Evolutionary conservation across 257 asterid species (phyloP).

Genomic region (Capsicum rhomboideum): DNA sequence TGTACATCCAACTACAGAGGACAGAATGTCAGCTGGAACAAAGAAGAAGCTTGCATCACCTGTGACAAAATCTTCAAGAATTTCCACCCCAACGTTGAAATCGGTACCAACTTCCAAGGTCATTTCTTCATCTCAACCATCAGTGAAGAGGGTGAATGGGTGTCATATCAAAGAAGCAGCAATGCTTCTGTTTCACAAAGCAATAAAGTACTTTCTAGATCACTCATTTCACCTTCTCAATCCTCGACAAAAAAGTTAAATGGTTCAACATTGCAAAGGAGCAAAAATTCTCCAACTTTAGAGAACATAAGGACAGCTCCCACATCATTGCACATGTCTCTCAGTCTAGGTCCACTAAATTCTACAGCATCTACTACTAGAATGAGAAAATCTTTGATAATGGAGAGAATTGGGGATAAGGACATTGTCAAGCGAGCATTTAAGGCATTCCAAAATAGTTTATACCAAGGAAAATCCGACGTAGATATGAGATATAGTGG

Average conservation of each 20-base stretch:
- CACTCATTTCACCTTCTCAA: background rate
- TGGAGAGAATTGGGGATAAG: constrained; percentile 96
- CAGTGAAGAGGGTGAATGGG: constrained; percentile 28
- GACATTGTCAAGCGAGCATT: constrained; percentile 84
- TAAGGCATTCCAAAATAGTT: constrained; percentile 63
- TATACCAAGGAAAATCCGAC: constrained; percentile 25
- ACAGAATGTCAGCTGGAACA: constrained; percentile 18
- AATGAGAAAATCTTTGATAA: constrained; percentile 70
- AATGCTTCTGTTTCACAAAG: constrained; percentile 12
- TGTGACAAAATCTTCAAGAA: constrained; percentile 26
- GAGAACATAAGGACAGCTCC: constrained; percentile 45
- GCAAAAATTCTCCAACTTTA: constrained; percentile 23
- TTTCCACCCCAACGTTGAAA: constrained; percentile 25
- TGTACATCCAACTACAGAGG: constrained; percentile 44
- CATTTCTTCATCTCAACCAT: constrained; percentile 23
- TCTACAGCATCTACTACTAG: constrained; percentile 26
- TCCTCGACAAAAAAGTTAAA: constrained; percentile 2
- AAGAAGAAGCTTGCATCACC: constrained; percentile 44
- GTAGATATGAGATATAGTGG: constrained; percentile 29
- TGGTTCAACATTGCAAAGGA: constrained; percentile 24
- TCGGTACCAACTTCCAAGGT: constrained; percentile 7
- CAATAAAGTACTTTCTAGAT: constrained; percentile 32
- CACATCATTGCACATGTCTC: constrained; percentile 76
- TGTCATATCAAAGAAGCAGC: constrained; percentile 19
- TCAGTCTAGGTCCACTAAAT: constrained; percentile 51